Evolutionary conservation across 257 asterid species (phyloP).

Genomic region (Primulina tabacum): DNA sequence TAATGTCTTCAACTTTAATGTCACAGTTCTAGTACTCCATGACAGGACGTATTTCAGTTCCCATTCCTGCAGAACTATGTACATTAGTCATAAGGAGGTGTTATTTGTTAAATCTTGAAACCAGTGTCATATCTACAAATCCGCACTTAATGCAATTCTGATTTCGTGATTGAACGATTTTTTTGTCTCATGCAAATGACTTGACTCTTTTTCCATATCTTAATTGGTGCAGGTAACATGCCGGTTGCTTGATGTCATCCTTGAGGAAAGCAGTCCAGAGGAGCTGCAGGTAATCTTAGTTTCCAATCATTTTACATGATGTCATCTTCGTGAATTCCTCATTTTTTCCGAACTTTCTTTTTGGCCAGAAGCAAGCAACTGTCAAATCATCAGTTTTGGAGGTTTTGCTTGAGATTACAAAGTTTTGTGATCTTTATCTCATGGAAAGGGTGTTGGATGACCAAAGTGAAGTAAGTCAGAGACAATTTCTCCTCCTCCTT

Average conservation of each 20-base stretch:
- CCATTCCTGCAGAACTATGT: background rate
- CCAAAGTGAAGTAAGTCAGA: conserved; percentile 66
- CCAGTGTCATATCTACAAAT: background rate
- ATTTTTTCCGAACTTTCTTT: conserved; percentile 17
- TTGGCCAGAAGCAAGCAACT: conserved; percentile 76
- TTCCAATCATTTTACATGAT: conserved; percentile 4
- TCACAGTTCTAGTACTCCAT: background rate
- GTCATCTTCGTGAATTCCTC: conserved; percentile 18
- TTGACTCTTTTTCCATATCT: conserved; percentile 16
- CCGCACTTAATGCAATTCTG: background rate
- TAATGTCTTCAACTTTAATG: background rate
- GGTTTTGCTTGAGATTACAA: conserved; percentile 84
- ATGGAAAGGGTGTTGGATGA: conserved; percentile 96
- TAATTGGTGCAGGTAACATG: conserved; percentile 66
- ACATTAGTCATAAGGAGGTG: background rate
- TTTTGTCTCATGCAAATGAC: conserved; percentile 9
- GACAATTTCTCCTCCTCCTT: conserved; percentile 18
- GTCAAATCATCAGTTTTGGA: conserved; percentile 79
- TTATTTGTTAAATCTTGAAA: background rate
- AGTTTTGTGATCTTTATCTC: conserved; percentile 88
- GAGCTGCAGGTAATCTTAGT: conserved; percentile 67
- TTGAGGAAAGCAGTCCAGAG: conserved; percentile 82
- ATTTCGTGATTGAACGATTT: background rate
- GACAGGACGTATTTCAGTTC: background rate
- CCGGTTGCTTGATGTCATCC: conserved; percentile 72